Percentiles rank a stretch among this genome's conserved stretches.
Conservation (phyloP, 78 protist genomes). For the Dictyostelium brefeldianum region DNA sequence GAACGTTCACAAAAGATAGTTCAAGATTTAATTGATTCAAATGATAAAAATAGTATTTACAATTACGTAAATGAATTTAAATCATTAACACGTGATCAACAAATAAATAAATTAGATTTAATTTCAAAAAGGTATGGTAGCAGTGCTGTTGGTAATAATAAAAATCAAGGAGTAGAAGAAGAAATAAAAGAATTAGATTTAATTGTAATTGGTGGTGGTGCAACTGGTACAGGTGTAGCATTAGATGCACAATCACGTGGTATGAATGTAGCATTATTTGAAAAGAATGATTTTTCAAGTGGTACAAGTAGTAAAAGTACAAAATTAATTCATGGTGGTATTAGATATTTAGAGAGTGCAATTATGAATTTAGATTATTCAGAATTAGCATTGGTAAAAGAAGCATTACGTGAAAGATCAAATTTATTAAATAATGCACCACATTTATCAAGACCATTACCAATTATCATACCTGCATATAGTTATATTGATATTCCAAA, state of each 20-base stretch:
- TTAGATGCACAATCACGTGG: conserved; percentile 93
- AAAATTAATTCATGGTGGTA: conserved; percentile 96
- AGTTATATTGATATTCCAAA: conserved; percentile 70
- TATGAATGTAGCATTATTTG: conserved; percentile 74
- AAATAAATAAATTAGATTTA: neutral
- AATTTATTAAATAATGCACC: conserved; percentile 90
- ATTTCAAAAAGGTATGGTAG: neutral
- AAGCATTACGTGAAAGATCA: conserved; percentile 91
- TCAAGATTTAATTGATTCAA: neutral
- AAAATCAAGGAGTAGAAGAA: neutral
- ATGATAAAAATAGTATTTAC: neutral
- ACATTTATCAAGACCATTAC: conserved; percentile 90
- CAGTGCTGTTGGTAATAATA: neutral
- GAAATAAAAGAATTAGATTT: conserved; percentile 79
- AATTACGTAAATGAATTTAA: neutral
- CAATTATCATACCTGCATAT: conserved; percentile 94
- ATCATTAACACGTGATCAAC: conserved; percentile 3
- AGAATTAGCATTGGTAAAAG: conserved; percentile 86
- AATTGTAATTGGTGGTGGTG: conserved; percentile 96
- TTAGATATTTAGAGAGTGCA: conserved; percentile 94
- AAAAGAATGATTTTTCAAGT: conserved; percentile 91
- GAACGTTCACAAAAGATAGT: neutral
- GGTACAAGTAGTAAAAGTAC: conserved; percentile 95
- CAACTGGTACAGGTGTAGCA: conserved; percentile 95
- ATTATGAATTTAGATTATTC: conserved; percentile 79